phyloP scores from a whole-genome alignment of 352 stramenopile genomes.

The Globisporangium polare region DNA sequence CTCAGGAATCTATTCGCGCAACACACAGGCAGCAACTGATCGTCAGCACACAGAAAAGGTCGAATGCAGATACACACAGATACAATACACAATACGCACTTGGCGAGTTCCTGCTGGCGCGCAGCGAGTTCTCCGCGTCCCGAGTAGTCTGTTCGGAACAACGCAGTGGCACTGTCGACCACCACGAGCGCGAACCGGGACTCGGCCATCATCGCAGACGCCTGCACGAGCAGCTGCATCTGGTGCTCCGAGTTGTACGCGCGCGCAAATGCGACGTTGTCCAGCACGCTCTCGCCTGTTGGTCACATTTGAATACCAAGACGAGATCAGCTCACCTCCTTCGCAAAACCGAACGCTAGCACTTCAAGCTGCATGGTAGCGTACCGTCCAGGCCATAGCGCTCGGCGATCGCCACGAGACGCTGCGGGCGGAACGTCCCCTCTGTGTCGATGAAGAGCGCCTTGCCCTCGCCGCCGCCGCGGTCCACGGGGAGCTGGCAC shows the following conservation, averaged over 20 bases:
- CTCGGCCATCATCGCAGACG: slow-evolving; percentile 98
- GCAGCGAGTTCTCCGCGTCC: slow-evolving; percentile 97
- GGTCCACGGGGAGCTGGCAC: slow-evolving; percentile 96
- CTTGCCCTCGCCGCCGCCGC: slow-evolving; percentile 97
- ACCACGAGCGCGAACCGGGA: slow-evolving; percentile 94
- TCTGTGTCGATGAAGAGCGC: slow-evolving; percentile 99
- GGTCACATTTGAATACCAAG: slow-evolving; percentile 1
- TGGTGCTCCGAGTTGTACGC: slow-evolving; percentile 99
- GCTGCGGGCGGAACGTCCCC: slow-evolving; percentile 97
- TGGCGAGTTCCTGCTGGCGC: slow-evolving; percentile 85
- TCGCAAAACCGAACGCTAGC: background rate
- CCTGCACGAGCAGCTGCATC: slow-evolving; percentile 96
- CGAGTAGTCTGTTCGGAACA: slow-evolving; percentile 99
- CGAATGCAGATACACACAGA: background rate
- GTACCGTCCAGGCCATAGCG: slow-evolving; percentile 94
- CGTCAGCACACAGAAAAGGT: slow-evolving; percentile 1
- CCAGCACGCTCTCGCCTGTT: slow-evolving; percentile 90
- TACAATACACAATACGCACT: slow-evolving; percentile 31
- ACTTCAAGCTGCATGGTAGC: background rate
- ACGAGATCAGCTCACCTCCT: background rate
- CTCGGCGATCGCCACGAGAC: slow-evolving; percentile 96
- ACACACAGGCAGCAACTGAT: slow-evolving; percentile 38
- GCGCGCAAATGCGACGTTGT: slow-evolving; percentile 98
- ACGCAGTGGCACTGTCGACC: slow-evolving; percentile 97
- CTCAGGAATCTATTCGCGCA: slow-evolving; percentile 95